Conservation (phyloP, 441 rosid genomes). For the Metrosideros polymorpha region DNA sequence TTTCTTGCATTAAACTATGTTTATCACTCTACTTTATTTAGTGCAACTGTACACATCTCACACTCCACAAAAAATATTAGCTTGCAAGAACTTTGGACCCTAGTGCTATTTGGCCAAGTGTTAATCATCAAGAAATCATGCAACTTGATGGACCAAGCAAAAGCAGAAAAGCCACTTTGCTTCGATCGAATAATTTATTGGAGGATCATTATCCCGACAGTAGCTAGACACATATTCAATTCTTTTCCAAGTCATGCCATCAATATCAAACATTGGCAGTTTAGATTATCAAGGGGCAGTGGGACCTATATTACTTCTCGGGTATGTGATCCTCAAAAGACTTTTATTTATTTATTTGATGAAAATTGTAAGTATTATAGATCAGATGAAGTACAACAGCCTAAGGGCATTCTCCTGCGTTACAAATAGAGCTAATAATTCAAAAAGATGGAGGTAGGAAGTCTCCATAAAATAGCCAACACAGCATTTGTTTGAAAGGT, state of each 20-base stretch:
- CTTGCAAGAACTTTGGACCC: not conserved
- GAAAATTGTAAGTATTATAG: too few species aligned
- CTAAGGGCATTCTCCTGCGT: too few species aligned
- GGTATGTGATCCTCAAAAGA: not conserved
- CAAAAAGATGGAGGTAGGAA: too few species aligned
- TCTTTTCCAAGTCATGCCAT: not conserved
- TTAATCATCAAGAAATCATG: not conserved
- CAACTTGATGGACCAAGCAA: not conserved
- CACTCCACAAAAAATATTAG: not conserved
- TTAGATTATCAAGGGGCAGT: not conserved
- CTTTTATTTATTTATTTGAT: too few species aligned
- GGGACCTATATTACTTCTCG: not conserved
- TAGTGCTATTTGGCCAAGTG: not conserved
- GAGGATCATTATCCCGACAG: not conserved
- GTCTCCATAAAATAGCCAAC: too few species aligned
- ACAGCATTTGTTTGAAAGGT: too few species aligned
- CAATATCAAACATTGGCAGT: not conserved
- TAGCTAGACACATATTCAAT: not conserved
- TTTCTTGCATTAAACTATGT: not conserved
- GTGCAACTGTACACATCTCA: not conserved
- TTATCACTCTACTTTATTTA: not conserved
- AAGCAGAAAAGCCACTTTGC: not conserved
- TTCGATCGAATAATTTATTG: not conserved
- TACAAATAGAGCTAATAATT: too few species aligned
- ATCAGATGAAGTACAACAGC: too few species aligned